Evolutionary conservation across 169 alveolate species (phyloP).

Genomic region (Plasmodium fragile): DNA sequence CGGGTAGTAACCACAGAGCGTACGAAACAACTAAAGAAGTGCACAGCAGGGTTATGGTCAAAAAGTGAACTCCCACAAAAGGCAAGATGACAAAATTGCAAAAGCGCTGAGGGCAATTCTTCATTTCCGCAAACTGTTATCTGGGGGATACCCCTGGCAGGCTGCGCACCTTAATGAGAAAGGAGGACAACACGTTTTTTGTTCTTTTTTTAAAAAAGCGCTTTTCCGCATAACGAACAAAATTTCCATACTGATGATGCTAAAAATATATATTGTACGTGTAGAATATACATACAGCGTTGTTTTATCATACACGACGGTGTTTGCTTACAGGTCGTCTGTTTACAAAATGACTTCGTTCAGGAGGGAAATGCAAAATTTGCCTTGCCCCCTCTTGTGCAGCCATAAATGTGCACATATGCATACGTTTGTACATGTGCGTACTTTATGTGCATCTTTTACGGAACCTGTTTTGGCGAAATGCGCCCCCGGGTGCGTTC

Average conservation of each 20-base stretch:
- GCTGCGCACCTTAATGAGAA: neutral
- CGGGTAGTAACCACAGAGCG: neutral
- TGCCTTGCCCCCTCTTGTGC: neutral
- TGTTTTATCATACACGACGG: neutral
- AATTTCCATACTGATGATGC: neutral
- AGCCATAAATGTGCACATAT: neutral
- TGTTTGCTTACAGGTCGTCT: neutral
- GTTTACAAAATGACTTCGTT: neutral
- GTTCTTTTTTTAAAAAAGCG: neutral
- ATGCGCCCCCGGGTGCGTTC: neutral
- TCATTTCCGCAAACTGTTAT: neutral
- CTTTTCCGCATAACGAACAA: neutral
- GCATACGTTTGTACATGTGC: neutral
- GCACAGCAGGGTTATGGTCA: neutral
- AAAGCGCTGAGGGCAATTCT: neutral
- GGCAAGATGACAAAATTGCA: neutral
- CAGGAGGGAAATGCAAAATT: neutral
- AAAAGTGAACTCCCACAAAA: neutral
- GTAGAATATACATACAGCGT: neutral
- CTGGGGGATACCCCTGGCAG: neutral
- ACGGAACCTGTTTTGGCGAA: neutral
- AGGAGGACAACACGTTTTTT: neutral
- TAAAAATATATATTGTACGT: neutral
- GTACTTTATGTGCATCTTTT: neutral
- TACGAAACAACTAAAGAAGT: neutral